Conservation (phyloP, 1,284 basidiomycete species). For the Sparassis latifolia region DNA sequence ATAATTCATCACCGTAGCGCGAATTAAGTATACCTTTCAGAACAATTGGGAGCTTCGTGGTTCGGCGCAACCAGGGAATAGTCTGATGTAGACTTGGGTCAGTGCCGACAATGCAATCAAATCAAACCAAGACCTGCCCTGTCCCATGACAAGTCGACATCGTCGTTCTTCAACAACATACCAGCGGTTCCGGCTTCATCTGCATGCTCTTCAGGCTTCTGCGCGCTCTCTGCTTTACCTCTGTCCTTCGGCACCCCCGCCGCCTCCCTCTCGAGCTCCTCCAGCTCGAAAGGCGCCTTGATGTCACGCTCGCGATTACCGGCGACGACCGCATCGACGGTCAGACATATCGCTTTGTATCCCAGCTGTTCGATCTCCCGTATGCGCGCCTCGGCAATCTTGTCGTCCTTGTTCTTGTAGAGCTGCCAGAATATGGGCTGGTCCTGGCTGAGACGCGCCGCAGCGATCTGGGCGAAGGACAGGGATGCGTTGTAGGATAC, state of each 20-base stretch:
- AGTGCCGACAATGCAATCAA: not conserved
- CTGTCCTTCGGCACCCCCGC: constrained; percentile 16
- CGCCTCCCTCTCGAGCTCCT: constrained; percentile 47
- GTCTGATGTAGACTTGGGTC: constrained; percentile 34
- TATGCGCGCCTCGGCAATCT: constrained; percentile 65
- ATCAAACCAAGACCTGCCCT: constrained; percentile 31
- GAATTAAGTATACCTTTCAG: constrained; percentile 49
- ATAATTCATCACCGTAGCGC: not conserved
- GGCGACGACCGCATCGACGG: constrained; percentile 84
- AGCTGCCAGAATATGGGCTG: constrained; percentile 83
- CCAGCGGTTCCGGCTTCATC: constrained; percentile 58
- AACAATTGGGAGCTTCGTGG: constrained; percentile 77
- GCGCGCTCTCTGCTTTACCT: constrained; percentile 12
- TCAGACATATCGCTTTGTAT: constrained; percentile 84
- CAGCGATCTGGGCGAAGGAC: constrained; percentile 66
- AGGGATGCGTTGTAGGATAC: constrained; percentile 85
- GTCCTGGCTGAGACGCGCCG: constrained; percentile 43
- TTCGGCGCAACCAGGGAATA: constrained; percentile 70
- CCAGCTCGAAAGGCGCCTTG: constrained; percentile 52
- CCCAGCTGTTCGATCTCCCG: constrained; percentile 65
- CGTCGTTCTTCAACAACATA: constrained; percentile 54
- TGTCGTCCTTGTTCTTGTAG: constrained; percentile 77
- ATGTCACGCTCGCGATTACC: constrained; percentile 85
- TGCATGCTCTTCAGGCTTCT: constrained; percentile 20
- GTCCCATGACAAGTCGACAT: constrained; percentile 70